Conservation (phyloP, 768 basidiomycete species). For the Porpolomopsis calyptriformis region DNA sequence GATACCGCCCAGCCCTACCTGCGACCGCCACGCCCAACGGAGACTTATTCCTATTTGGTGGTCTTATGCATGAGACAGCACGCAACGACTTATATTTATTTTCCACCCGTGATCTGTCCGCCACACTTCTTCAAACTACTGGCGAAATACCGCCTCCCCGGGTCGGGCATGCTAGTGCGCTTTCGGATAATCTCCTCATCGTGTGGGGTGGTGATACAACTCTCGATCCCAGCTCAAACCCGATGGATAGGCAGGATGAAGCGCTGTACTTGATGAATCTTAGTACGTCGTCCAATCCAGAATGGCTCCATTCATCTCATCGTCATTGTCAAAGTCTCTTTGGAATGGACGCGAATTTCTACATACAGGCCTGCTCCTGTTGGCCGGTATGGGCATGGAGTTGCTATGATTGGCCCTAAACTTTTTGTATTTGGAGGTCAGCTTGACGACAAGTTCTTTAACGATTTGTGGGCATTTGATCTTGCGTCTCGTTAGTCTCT, state of each 20-base stretch:
- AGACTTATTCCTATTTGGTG: conserved; percentile 94
- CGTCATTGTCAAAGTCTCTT: conserved; percentile 52
- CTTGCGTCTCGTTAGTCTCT: conserved; percentile 72
- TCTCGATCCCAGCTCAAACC: conserved; percentile 49
- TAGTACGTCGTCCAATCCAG: conserved; percentile 39
- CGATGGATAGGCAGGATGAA: conserved; percentile 78
- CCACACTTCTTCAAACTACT: conserved; percentile 73
- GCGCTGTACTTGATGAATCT: conserved; percentile 89
- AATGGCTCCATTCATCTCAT: not conserved
- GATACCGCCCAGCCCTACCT: conserved; percentile 91
- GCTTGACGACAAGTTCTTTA: conserved; percentile 86
- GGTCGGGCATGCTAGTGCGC: conserved; percentile 94
- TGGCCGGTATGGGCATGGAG: conserved; percentile 94
- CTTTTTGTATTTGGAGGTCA: conserved; percentile 97
- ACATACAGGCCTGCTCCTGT: conserved; percentile 68
- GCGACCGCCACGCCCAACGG: conserved; percentile 64
- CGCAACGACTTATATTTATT: conserved; percentile 90
- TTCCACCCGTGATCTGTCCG: conserved; percentile 65
- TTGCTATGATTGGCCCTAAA: conserved; percentile 80
- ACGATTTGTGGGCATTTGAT: conserved; percentile 95
- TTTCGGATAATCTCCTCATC: conserved; percentile 90
- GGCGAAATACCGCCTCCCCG: conserved; percentile 83
- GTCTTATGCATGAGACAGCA: conserved; percentile 83
- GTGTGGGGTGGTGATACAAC: conserved; percentile 99
- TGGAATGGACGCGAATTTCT: conserved; percentile 88